Conservation (phyloP, 2,329 filamentous ascomycete genomes). For the Ustilaginoidea virens region DNA sequence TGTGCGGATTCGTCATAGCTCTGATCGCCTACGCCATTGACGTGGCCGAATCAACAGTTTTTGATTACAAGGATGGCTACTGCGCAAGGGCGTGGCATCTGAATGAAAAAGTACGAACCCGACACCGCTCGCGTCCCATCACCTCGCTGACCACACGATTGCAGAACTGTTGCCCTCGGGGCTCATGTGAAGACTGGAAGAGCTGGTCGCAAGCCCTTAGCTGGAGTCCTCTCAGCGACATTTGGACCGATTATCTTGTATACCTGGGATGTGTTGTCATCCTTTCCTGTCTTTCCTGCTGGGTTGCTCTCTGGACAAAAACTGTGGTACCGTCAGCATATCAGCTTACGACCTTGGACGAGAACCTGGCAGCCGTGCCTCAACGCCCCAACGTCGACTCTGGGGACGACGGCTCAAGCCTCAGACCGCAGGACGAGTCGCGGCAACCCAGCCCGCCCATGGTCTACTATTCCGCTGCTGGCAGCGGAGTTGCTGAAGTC, state of each 20-base stretch:
- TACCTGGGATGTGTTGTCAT: constrained; percentile 59
- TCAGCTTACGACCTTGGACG: constrained; percentile 75
- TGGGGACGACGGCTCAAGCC: constrained; percentile 28
- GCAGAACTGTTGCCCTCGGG: constrained; percentile 39
- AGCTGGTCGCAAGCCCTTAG: constrained; percentile 37
- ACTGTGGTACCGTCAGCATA: constrained; percentile 84
- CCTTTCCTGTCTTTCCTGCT: constrained; percentile 57
- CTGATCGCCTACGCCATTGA: constrained; percentile 79
- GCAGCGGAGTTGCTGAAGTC: constrained; percentile 92
- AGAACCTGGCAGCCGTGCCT: constrained; percentile 63
- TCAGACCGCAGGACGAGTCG: constrained; percentile 21
- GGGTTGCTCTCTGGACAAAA: constrained; percentile 77
- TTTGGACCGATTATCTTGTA: constrained; percentile 61
- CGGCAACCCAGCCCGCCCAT: constrained; percentile 44
- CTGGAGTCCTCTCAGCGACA: constrained; percentile 26
- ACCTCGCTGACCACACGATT: background rate
- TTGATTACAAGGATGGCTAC: constrained; percentile 84
- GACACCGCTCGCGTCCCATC: background rate
- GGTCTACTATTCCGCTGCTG: constrained; percentile 90
- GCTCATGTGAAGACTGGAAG: constrained; percentile 39
- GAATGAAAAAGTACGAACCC: constrained; percentile 43
- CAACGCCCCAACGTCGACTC: constrained; percentile 21
- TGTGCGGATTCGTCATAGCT: constrained; percentile 78
- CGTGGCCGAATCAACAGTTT: constrained; percentile 69
- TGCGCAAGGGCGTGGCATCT: constrained; percentile 58